Evolutionary conservation across 139 green algal genomes (phyloP).

Genomic region (Chlorella sp.): DNA sequence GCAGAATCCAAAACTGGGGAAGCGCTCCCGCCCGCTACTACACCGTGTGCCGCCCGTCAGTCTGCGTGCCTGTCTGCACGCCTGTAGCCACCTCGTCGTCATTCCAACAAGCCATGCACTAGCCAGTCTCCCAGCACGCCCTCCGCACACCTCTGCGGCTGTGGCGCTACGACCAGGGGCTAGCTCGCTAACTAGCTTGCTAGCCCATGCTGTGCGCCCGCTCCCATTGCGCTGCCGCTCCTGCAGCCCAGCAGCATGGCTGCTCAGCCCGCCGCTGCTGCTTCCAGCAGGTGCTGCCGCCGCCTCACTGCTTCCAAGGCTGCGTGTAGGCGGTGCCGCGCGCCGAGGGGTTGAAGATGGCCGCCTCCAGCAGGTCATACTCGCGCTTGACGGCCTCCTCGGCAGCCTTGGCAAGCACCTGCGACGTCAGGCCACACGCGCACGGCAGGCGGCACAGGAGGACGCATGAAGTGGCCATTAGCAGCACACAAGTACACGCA

Average conservation of each 20-base stretch:
- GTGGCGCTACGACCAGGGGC: no score
- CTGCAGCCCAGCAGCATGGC: background rate
- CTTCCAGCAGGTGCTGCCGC: background rate
- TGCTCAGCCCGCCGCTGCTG: background rate
- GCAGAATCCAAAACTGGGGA: no score
- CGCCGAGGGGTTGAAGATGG: constrained; percentile 47
- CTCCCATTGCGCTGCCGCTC: background rate
- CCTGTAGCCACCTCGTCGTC: no score
- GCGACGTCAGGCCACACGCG: background rate
- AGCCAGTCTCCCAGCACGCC: no score
- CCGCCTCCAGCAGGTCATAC: constrained; percentile 53
- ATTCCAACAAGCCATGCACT: no score
- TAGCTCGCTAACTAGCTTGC: no score
- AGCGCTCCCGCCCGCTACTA: no score
- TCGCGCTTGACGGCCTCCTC: constrained; percentile 32
- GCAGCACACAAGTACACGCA: background rate
- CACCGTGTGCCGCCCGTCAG: no score
- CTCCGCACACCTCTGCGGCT: no score
- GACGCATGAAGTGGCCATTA: background rate
- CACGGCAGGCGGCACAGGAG: no score
- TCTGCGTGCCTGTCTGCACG: no score
- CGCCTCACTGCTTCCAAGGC: no score
- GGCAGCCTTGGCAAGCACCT: constrained; percentile 39
- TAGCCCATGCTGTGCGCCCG: background rate
- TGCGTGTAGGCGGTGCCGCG: constrained; percentile 32